Conservation (phyloP, 2,329 filamentous ascomycete genomes). For the Aspergillus pseudoglaucus region DNA sequence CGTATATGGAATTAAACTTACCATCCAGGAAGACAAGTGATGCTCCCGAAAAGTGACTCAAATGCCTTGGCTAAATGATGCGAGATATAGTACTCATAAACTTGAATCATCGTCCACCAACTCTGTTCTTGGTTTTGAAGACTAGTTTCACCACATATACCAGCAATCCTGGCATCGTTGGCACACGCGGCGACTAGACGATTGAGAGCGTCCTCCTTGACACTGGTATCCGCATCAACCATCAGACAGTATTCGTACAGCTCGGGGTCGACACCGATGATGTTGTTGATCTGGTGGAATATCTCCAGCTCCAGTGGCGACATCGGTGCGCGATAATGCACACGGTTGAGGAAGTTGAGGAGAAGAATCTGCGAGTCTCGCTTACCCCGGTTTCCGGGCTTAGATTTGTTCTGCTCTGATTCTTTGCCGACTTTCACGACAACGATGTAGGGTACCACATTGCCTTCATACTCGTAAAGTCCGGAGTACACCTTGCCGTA, state of each 20-base stretch:
- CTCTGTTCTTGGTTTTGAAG: conserved; percentile 90
- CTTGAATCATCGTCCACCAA: conserved; percentile 99
- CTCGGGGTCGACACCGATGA: conserved; percentile 95
- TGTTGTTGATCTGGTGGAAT: conserved; percentile 99
- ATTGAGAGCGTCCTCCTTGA: conserved; percentile 86
- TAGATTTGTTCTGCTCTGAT: conserved; percentile 81
- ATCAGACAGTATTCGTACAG: conserved; percentile 95
- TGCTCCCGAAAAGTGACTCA: conserved; percentile 93
- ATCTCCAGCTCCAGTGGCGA: conserved; percentile 93
- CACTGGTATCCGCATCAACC: conserved; percentile 95
- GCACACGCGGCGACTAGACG: conserved; percentile 86
- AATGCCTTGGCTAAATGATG: conserved; percentile 96
- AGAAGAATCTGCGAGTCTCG: conserved; percentile 94
- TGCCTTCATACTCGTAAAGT: conserved; percentile 94
- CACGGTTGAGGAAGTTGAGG: conserved; percentile 96
- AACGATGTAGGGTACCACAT: conserved; percentile 93
- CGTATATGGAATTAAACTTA: conserved; percentile 47
- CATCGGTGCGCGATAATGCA: conserved; percentile 92
- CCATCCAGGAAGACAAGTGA: conserved; percentile 98
- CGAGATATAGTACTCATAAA: conserved; percentile 99
- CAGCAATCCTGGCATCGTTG: conserved; percentile 91
- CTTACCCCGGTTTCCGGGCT: conserved; percentile 96
- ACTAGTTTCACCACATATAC: conserved; percentile 95
- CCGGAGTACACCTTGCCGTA: conserved; percentile 98
- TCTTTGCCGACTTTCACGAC: conserved; percentile 97